Evolutionary conservation across 768 basidiomycete species (phyloP).

Genomic region (Gymnopilus junonius): DNA sequence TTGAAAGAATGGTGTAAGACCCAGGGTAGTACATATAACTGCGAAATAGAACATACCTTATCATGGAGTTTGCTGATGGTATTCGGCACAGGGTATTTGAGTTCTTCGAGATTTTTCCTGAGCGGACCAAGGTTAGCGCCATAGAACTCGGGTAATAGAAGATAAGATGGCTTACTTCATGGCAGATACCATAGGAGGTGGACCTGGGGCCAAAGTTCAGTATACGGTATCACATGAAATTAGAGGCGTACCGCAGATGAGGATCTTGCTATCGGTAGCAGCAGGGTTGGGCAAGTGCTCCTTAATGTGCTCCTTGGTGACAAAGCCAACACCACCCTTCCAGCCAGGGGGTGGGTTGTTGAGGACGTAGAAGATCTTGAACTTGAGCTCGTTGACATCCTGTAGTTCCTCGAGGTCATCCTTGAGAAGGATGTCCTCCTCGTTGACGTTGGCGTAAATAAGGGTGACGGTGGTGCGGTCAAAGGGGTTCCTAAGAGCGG

Average conservation of each 20-base stretch:
- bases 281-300: slow-evolving; percentile 71
- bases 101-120: slow-evolving; percentile 87
- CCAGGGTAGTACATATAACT: slow-evolving; percentile 8
- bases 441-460: slow-evolving; percentile 96
- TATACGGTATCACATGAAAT: background rate
- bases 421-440: slow-evolving; percentile 91
- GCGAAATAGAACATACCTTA: slow-evolving; percentile 50
- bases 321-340: slow-evolving; percentile 91
- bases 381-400: slow-evolving; percentile 56
- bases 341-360: slow-evolving; percentile 92
- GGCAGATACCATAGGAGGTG: slow-evolving; percentile 17
- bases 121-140: slow-evolving; percentile 15
- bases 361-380: slow-evolving; percentile 88
- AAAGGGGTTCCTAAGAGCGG: slow-evolving; percentile 85
- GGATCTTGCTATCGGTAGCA: slow-evolving; percentile 73
- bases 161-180: slow-evolving; percentile 14
- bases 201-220: slow-evolving; percentile 42
- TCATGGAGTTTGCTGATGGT: slow-evolving; percentile 94
- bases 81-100: slow-evolving; percentile 87
- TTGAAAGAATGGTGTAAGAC: slow-evolving; percentile 22
- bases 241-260: slow-evolving; percentile 71
- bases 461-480: slow-evolving; percentile 85
- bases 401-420: slow-evolving; percentile 85
- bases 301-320: slow-evolving; percentile 90
- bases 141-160: slow-evolving; percentile 11